Conservation (phyloP, 2,329 filamentous ascomycete genomes). For the Bipolaris bicolor region DNA sequence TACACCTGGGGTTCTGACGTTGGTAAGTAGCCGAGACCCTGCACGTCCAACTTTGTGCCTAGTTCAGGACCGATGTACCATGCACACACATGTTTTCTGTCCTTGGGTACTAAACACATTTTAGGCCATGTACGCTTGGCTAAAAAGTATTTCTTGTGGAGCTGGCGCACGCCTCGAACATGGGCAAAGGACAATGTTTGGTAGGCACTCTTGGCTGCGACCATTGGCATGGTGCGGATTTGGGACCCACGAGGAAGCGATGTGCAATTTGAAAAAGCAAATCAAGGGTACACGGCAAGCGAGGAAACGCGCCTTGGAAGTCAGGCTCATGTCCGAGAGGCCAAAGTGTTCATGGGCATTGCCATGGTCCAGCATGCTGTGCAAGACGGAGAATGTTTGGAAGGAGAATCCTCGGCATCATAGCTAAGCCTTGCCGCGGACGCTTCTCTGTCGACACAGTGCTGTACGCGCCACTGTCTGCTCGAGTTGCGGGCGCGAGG, state of each 20-base stretch:
- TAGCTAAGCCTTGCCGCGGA: slow-evolving; percentile 34
- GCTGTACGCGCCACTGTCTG: slow-evolving; percentile 12
- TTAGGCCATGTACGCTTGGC: neutral
- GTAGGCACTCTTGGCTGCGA: slow-evolving; percentile 1
- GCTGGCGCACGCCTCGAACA: neutral
- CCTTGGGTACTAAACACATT: neutral
- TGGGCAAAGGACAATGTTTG: neutral
- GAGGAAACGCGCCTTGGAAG: neutral
- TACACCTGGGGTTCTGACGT: no score
- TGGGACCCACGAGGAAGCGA: neutral
- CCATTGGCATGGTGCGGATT: neutral
- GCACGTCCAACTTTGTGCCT: neutral
- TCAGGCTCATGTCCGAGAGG: neutral
- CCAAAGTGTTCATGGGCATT: slow-evolving; percentile 13
- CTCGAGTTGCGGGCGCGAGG: slow-evolving; percentile 17
- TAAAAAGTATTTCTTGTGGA: neutral
- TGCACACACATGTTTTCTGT: slow-evolving; percentile 1
- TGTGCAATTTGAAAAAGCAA: slow-evolving; percentile 1
- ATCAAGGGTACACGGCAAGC: neutral
- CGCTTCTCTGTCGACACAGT: slow-evolving; percentile 34
- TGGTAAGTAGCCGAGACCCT: neutral
- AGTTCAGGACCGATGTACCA: neutral
- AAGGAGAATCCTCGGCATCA: slow-evolving; percentile 11
- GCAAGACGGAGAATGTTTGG: slow-evolving; percentile 12
- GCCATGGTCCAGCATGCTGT: slow-evolving; percentile 11